Conservation (phyloP, 164 flowering plant species). For the Houttuynia cordata region DNA sequence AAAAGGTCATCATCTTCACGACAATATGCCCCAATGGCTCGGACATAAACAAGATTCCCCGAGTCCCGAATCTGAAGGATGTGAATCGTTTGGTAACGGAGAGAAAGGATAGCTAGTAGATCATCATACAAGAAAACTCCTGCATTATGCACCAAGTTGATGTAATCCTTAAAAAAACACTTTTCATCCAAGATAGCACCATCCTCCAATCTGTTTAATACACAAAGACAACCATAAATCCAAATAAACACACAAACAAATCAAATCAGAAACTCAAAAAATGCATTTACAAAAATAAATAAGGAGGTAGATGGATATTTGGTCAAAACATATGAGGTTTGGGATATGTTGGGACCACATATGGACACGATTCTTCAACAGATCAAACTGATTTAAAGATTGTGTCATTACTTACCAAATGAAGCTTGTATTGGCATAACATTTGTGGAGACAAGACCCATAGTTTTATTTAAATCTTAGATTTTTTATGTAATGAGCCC, state of each 20-base stretch:
- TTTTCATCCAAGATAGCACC: slow-evolving; percentile 76
- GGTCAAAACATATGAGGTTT: too few relatives aligned
- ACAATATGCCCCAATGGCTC: slow-evolving; percentile 76
- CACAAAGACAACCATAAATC: slow-evolving; percentile 2
- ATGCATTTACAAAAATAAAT: too few relatives aligned
- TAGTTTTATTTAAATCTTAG: too few relatives aligned
- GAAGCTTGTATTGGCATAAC: too few relatives aligned
- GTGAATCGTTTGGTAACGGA: slow-evolving; percentile 85
- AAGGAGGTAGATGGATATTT: too few relatives aligned
- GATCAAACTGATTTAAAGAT: too few relatives aligned
- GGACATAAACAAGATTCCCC: slow-evolving; percentile 74
- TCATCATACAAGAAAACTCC: slow-evolving; percentile 97
- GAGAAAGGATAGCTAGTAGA: slow-evolving; percentile 77
- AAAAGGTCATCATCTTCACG: slow-evolving; percentile 98
- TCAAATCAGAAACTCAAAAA: not conserved
- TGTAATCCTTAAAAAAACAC: slow-evolving; percentile 74
- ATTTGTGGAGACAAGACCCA: too few relatives aligned
- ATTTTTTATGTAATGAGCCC: too few relatives aligned
- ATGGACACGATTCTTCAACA: too few relatives aligned
- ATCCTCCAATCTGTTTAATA: slow-evolving; percentile 58
- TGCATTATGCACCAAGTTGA: slow-evolving; percentile 64
- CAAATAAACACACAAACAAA: not conserved
- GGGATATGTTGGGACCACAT: too few relatives aligned
- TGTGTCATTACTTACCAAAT: too few relatives aligned
- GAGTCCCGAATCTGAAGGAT: slow-evolving; percentile 88